Percentiles rank a stretch among this genome's conserved stretches.
Evolutionary conservation across 73 alveolate genomes (phyloP).

Genomic region (Paramecium biaurelia): DNA sequence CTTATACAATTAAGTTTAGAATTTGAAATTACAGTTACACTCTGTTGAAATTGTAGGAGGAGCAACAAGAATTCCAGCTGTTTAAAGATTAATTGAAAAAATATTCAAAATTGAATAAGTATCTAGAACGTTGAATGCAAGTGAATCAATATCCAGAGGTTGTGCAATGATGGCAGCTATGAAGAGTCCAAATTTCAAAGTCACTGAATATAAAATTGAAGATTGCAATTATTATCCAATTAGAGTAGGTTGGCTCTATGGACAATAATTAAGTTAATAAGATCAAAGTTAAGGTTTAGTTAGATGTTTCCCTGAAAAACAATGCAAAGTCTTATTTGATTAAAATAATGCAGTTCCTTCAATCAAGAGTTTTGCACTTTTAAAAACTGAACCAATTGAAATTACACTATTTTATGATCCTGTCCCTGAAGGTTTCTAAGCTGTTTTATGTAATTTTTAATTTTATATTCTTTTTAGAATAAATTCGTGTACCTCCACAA

Average conservation of each 20-base stretch:
- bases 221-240: constrained; percentile 86
- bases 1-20: constrained; percentile 48
- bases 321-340: constrained; percentile 67
- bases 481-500: constrained; percentile 66
- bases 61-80: constrained; percentile 95
- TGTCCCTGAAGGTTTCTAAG: constrained; percentile 65
- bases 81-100: constrained; percentile 82
- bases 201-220: constrained; percentile 80
- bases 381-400: constrained; percentile 75
- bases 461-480: background rate
- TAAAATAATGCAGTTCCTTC: constrained; percentile 71
- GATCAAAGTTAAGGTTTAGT: constrained; percentile 66
- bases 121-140: constrained; percentile 94
- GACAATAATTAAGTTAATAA: background rate
- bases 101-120: constrained; percentile 87
- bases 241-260: constrained; percentile 80
- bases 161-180: constrained; percentile 98
- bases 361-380: constrained; percentile 71
- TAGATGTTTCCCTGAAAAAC: constrained; percentile 50
- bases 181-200: constrained; percentile 94
- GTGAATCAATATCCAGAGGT: constrained; percentile 98
- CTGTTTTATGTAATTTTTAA: constrained; percentile 13
- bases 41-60: constrained; percentile 97
- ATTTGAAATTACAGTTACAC: constrained; percentile 77
- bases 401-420: constrained; percentile 70